Conservation (phyloP, 768 basidiomycete genomes). For the Pleurotus tuber-regium region DNA sequence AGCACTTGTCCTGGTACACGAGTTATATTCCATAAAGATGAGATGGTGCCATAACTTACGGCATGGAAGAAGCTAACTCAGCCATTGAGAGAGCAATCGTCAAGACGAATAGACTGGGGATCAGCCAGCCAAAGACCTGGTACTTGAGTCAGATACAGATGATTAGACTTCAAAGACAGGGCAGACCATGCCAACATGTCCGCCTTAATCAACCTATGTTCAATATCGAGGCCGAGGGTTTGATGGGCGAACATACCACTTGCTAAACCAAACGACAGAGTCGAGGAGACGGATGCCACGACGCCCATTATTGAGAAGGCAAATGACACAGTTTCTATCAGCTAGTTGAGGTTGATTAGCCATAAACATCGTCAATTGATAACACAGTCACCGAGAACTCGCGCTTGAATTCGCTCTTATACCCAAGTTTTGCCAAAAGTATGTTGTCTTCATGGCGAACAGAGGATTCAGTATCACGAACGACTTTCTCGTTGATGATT, state of each 20-base stretch:
- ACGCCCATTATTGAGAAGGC: slow-evolving; percentile 74
- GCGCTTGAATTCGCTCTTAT: slow-evolving; percentile 70
- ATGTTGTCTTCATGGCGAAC: slow-evolving; percentile 46
- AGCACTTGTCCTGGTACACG: slow-evolving; percentile 76
- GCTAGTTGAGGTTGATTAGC: no score
- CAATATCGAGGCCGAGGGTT: not conserved
- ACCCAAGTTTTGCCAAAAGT: slow-evolving; percentile 63
- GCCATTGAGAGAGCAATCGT: slow-evolving; percentile 70
- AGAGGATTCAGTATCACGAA: slow-evolving; percentile 4
- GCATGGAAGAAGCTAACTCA: slow-evolving; percentile 72
- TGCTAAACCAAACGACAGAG: slow-evolving; percentile 58
- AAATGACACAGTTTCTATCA: slow-evolving; percentile 63
- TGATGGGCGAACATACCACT: slow-evolving; percentile 40
- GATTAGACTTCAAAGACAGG: not conserved
- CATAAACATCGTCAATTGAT: no score
- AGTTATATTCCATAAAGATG: not conserved
- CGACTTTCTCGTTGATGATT: not conserved
- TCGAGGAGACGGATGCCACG: slow-evolving; percentile 65
- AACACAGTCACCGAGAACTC: slow-evolving; percentile 57
- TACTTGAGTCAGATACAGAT: no score
- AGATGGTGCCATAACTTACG: slow-evolving; percentile 41
- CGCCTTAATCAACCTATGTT: slow-evolving; percentile 37
- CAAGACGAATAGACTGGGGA: slow-evolving; percentile 67
- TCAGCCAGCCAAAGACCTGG: slow-evolving; percentile 66
- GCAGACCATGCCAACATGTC: slow-evolving; percentile 64